These are phyloP conservation scores for Leishmania turanica DNA, from an alignment of 208 protist genomes.

Conservation along the genomic window DNA sequence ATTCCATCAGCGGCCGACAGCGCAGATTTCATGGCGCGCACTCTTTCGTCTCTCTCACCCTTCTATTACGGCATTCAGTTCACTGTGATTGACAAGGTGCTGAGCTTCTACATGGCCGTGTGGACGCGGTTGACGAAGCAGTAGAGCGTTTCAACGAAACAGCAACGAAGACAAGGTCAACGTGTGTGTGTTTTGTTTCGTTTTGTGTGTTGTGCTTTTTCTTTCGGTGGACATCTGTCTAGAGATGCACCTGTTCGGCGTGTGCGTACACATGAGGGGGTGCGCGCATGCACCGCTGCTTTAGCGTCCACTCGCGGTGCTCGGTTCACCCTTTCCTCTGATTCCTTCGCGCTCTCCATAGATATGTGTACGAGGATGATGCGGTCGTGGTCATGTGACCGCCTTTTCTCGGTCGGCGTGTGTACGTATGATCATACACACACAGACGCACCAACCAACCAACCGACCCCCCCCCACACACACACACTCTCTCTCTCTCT, in stretches of 20 bases:
- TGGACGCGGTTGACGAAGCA: slow-evolving; percentile 68
- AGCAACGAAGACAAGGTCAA: not conserved
- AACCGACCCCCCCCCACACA: not conserved
- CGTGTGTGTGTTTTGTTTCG: not conserved
- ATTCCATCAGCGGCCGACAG: slow-evolving; percentile 60
- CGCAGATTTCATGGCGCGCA: slow-evolving; percentile 47
- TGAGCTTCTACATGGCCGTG: slow-evolving; percentile 85
- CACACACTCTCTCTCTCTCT: not conserved
- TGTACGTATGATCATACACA: not conserved
- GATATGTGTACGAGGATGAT: not conserved
- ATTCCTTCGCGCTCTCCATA: not conserved
- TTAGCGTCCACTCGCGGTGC: too few relatives aligned
- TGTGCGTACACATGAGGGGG: not conserved
- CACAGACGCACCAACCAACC: not conserved
- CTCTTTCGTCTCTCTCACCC: slow-evolving; percentile 43
- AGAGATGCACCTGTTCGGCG: not conserved
- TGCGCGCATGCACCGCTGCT: not conserved
- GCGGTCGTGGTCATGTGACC: not conserved
- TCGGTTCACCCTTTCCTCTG: not conserved
- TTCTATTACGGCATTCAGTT: slow-evolving; percentile 68
- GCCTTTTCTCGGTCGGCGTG: not conserved
- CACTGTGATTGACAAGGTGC: slow-evolving; percentile 67
- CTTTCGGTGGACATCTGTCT: not conserved
- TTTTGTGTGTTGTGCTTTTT: not conserved
- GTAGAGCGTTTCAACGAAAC: slow-evolving; percentile 3